These are phyloP conservation scores for Xylaria sp. DNA, from an alignment of 495 filamentous ascomycete genomes.

Conservation along the genomic window DNA sequence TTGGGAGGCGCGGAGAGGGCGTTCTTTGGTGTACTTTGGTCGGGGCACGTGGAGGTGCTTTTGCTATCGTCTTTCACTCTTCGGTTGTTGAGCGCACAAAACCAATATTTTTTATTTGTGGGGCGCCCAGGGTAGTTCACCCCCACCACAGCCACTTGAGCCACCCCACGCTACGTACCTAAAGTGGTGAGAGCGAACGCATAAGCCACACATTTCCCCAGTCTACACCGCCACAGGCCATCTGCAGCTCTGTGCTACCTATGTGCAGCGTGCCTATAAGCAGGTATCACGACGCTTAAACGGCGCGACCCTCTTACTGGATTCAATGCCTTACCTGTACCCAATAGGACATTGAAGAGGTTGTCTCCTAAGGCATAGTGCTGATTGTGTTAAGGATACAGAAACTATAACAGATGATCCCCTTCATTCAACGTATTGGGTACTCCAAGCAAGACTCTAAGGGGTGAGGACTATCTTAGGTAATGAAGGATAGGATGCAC, in stretches of 20 bases:
- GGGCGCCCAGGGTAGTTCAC: conserved; percentile 4
- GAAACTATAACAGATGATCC: too few relatives aligned
- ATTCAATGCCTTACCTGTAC: too few relatives aligned
- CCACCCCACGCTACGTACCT: not conserved
- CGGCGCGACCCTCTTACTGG: too few relatives aligned
- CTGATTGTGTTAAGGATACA: too few relatives aligned
- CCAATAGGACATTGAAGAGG: too few relatives aligned
- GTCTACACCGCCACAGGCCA: not conserved
- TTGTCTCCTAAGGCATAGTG: too few relatives aligned
- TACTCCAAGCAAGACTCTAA: too few relatives aligned
- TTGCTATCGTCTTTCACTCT: conserved; percentile 3
- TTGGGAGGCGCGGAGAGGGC: conserved; percentile 18
- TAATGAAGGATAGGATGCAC: not conserved
- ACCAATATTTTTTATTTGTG: conserved; percentile 21
- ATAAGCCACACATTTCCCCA: not conserved
- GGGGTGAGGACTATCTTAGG: not conserved
- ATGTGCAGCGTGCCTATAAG: too few relatives aligned
- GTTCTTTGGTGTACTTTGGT: conserved; percentile 11
- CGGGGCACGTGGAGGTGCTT: conserved; percentile 9
- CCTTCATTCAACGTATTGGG: too few relatives aligned
- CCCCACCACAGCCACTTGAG: conserved; percentile 2
- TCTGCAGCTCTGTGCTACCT: too few relatives aligned
- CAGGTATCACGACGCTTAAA: too few relatives aligned
- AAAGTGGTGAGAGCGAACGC: not conserved
- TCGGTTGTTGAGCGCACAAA: conserved; percentile 21